Conservation (phyloP, 805 yeast genomes). For the Starmerella bombi region DNA sequence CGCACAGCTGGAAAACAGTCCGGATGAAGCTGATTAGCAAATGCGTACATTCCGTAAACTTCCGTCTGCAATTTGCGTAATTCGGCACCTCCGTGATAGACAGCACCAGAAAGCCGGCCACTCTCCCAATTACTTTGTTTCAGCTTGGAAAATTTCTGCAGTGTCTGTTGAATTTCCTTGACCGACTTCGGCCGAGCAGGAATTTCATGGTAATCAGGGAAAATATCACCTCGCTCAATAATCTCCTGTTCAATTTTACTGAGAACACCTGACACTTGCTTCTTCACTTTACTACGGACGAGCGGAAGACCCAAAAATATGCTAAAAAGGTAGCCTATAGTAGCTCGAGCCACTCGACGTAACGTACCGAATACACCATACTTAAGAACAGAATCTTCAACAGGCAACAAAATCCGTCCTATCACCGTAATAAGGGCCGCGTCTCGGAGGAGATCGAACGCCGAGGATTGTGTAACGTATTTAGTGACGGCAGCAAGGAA, state of each 20-base stretch:
- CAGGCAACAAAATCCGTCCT: conserved; percentile 8
- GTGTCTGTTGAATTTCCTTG: conserved; percentile 35
- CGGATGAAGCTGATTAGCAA: conserved; percentile 91
- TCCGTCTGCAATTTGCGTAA: conserved; percentile 57
- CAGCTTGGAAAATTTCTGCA: conserved; percentile 34
- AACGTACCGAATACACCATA: conserved; percentile 21
- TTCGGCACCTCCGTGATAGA: conserved; percentile 87
- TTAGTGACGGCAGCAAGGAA: background rate
- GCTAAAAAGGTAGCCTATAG: conserved; percentile 15
- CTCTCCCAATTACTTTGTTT: conserved; percentile 68
- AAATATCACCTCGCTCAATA: conserved; percentile 38
- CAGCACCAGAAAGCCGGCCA: conserved; percentile 89
- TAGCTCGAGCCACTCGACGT: conserved; percentile 3
- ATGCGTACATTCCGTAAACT: conserved; percentile 64
- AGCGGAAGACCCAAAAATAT: conserved; percentile 36
- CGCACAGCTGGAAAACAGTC: conserved; percentile 94
- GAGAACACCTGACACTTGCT: conserved; percentile 41
- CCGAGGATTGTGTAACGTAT: background rate
- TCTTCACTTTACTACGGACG: conserved; percentile 42
- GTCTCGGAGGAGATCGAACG: conserved; percentile 5
- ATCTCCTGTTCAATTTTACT: conserved; percentile 42
- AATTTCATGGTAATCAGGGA: conserved; percentile 27
- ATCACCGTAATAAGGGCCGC: conserved; percentile 10
- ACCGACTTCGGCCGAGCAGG: conserved; percentile 50
- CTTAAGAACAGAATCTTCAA: conserved; percentile 13